Evolutionary conservation across 2,329 filamentous ascomycete species (phyloP), one percentile per base, ranked within the genome.

Genomic region (Lachnellula willkommii): DNA sequence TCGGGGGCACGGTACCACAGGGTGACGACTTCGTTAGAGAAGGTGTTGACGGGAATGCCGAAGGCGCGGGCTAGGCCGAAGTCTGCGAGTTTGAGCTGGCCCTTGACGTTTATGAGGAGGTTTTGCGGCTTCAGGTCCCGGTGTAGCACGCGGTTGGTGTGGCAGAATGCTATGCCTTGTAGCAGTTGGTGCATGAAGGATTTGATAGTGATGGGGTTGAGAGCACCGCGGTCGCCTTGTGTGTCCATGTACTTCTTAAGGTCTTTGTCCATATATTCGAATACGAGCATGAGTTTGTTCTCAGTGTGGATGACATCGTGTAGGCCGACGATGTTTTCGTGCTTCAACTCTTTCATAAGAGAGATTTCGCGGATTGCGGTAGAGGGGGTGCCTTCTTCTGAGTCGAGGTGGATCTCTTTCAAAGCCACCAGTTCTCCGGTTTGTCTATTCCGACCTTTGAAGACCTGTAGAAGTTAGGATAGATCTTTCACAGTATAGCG

Each of bases 281-380:
- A 99, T 9, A 99, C 94, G 42, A 99, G 85, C 94, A 99, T 99
- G 56, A 99, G 84, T 73, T 99, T 99, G 76, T 97, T 99, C 78
- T 99, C 94, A 56, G 94, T 99, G 74, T 99, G 94, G 68, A 99
- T 97, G 55, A 99, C 94, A 79, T 99, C 94, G 80, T 97, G 90
- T 5, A 99, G 85, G 57, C 88, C 90, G 66, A 99, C 92, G 64
- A 99, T 97, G 71, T 96, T 97, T 72, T 96, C 92, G 74, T 99
- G 94, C 75, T 97, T 97, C 64, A 99, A 82, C 75, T 99, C 94
- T 75, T 99, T 99, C 94, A 99, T 97, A 55, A 99, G 81, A 1
- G 92, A 96, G 68, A 99, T 99, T 74, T 99, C 94, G 68, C 94
- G 90, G 71, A 99, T 99, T 47, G 94, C 94, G 0, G 94, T 99